Conservation (phyloP, 179 eudicot genomes). For the Nepenthes alata region DNA sequence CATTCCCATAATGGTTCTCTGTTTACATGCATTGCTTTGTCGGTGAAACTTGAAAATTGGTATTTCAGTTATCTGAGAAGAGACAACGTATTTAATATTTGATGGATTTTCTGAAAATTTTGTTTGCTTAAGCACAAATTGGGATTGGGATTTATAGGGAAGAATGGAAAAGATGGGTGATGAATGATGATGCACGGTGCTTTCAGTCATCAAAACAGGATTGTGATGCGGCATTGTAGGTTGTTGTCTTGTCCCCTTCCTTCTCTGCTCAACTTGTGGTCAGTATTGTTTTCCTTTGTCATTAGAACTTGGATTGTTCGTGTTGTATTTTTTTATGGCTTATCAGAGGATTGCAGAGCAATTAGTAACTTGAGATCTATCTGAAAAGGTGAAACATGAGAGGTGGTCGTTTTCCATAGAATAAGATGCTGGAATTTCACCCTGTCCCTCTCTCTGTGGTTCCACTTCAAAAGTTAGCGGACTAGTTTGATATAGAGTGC, state of each 20-base stretch:
- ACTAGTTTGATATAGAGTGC: too few species aligned
- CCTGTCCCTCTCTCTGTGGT: too few species aligned
- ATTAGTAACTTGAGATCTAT: too few species aligned
- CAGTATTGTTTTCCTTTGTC: background rate
- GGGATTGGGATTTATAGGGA: conserved; percentile 57
- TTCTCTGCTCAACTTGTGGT: background rate
- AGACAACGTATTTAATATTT: background rate
- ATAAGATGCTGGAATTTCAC: too few species aligned
- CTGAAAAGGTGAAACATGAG: too few species aligned
- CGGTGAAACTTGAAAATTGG: too few species aligned
- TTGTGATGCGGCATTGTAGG: conserved; percentile 35
- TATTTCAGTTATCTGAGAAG: too few species aligned
- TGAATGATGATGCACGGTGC: conserved; percentile 29
- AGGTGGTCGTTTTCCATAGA: too few species aligned
- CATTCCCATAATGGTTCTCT: too few species aligned
- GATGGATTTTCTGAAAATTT: conserved; percentile 12
- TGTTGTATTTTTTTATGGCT: background rate
- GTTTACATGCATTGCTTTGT: too few species aligned
- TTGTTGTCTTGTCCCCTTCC: conserved; percentile 10
- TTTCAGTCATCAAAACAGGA: conserved; percentile 25
- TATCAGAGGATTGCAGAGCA: too few species aligned
- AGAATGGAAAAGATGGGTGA: conserved; percentile 69
- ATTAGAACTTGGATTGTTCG: background rate
- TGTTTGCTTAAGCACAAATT: conserved; percentile 25
- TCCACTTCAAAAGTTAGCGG: too few species aligned